Evolutionary conservation across 371 early-diverging fungal species (phyloP).

Genomic region (Vittaforma corneae): DNA sequence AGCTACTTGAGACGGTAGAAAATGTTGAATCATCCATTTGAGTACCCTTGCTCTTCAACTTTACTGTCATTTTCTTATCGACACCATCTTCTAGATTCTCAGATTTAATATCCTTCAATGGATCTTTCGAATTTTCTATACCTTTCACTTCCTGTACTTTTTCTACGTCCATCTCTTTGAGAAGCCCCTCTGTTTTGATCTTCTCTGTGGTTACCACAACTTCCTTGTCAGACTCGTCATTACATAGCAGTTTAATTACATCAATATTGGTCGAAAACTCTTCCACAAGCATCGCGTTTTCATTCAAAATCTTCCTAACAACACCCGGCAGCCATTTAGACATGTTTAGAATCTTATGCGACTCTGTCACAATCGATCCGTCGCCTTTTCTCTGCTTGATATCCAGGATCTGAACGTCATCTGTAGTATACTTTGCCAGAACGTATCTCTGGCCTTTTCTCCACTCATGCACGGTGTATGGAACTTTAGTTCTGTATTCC

Average conservation of each 20-base stretch:
- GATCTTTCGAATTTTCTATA: no score
- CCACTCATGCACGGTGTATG: conserved; percentile 55
- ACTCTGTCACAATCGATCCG: conserved; percentile 38
- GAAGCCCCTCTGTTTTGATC: background rate
- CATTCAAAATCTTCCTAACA: conserved; percentile 48
- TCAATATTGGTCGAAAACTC: conserved; percentile 57
- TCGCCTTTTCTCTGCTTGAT: conserved; percentile 29
- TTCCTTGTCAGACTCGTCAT: conserved; percentile 4
- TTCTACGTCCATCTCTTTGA: background rate
- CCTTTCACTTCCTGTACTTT: no score
- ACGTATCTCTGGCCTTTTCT: conserved; percentile 55
- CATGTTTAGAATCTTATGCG: conserved; percentile 53
- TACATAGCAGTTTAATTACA: background rate
- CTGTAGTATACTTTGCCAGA: conserved; percentile 35
- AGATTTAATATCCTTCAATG: background rate
- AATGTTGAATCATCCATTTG: background rate
- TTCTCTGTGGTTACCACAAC: conserved; percentile 1
- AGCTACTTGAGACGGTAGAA: no score
- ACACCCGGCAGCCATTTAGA: conserved; percentile 49
- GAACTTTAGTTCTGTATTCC: conserved; percentile 49
- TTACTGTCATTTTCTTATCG: background rate
- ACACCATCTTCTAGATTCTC: background rate
- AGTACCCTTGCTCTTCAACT: background rate
- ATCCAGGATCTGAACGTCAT: conserved; percentile 48
- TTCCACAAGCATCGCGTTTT: conserved; percentile 50